phyloP scores from a whole-genome alignment of 2,329 filamentous ascomycete genomes.

The Lasiodiplodia citricola region DNA sequence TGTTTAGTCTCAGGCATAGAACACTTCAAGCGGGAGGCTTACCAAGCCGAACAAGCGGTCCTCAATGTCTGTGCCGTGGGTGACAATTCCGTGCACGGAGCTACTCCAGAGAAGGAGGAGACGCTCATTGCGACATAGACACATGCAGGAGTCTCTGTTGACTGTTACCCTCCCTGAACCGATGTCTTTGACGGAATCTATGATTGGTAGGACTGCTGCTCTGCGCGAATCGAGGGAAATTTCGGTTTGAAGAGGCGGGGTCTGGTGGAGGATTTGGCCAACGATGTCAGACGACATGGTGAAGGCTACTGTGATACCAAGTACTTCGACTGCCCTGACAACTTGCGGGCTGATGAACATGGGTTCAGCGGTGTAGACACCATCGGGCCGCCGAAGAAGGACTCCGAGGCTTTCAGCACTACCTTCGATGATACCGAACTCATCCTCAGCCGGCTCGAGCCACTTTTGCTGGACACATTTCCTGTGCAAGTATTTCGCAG shows the following conservation, averaged over 20 bases:
- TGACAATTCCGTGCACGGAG: conserved; percentile 48
- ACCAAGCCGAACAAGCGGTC: conserved; percentile 21
- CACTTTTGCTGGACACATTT: conserved; percentile 37
- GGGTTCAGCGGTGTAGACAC: conserved; percentile 50
- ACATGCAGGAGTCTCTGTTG: conserved; percentile 48
- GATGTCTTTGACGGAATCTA: conserved; percentile 46
- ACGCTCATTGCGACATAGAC: conserved; percentile 50
- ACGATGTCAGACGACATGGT: conserved; percentile 54
- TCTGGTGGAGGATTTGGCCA: conserved; percentile 45
- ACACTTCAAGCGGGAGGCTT: not conserved
- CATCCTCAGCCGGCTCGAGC: conserved; percentile 37
- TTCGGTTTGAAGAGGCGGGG: conserved; percentile 46
- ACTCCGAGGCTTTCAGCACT: conserved; percentile 32
- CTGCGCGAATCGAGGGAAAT: conserved; percentile 32
- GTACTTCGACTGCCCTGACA: conserved; percentile 45
- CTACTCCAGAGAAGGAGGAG: conserved; percentile 54
- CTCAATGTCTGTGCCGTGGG: conserved; percentile 42
- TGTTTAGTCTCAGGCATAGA: not conserved
- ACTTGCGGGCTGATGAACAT: conserved; percentile 42
- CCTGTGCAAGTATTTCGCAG: conserved; percentile 37
- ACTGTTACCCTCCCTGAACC: conserved; percentile 45
- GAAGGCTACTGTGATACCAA: conserved; percentile 51
- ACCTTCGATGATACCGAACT: conserved; percentile 35
- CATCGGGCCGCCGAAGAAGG: conserved; percentile 28
- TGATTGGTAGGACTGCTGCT: conserved; percentile 44